phyloP scores from a whole-genome alignment of 202 grass and related monocot genomes.

The Cymbopogon flexuosus region DNA sequence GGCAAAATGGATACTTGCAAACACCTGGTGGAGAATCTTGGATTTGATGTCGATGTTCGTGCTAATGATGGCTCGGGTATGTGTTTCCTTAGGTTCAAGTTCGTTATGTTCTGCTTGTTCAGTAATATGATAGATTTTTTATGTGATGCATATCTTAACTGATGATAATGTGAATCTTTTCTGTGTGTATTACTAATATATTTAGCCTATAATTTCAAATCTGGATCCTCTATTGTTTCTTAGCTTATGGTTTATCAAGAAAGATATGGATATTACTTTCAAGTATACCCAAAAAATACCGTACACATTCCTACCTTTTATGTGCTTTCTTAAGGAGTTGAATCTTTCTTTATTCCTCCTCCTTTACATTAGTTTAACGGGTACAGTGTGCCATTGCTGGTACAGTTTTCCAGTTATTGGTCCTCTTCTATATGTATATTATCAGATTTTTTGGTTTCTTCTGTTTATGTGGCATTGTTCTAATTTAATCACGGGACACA shows the following conservation, averaged over 20 bases:
- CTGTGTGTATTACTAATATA: neutral
- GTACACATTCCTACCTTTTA: neutral
- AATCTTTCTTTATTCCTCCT: neutral
- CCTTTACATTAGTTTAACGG: neutral
- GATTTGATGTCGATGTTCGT: neutral
- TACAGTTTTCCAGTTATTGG: neutral
- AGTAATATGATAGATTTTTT: neutral
- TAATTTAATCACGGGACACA: neutral
- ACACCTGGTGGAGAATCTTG: slow-evolving; percentile 6
- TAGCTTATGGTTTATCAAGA: neutral
- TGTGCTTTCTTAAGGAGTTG: neutral
- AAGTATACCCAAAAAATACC: neutral
- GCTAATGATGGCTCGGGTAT: slow-evolving; percentile 16
- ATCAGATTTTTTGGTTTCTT: neutral
- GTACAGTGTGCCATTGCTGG: neutral
- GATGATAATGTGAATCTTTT: neutral
- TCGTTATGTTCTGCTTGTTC: neutral
- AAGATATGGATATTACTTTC: neutral
- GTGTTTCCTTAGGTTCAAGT: neutral
- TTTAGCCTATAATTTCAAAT: neutral
- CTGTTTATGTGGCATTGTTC: neutral
- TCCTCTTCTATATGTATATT: neutral
- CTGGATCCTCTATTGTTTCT: neutral
- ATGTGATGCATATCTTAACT: neutral
- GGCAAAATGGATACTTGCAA: neutral